Conservation (phyloP, 345 rosid species). For the Erysimum cheiranthoides region DNA sequence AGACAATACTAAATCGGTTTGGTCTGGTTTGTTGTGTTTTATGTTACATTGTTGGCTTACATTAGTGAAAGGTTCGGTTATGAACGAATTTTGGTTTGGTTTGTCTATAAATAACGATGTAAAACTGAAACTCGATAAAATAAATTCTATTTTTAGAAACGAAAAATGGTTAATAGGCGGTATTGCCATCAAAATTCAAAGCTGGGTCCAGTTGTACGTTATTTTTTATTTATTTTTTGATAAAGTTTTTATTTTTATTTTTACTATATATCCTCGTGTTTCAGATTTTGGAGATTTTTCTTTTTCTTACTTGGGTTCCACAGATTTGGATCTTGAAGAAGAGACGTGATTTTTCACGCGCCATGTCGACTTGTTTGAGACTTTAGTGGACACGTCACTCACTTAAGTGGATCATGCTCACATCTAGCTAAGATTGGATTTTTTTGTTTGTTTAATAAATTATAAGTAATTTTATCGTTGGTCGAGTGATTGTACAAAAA, state of each 20-base stretch:
- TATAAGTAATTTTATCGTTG: background rate
- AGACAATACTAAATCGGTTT: constrained; percentile 15
- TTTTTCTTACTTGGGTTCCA: background rate
- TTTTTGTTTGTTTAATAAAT: background rate
- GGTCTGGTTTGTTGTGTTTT: background rate
- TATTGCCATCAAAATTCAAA: constrained; percentile 38
- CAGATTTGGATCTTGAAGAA: constrained; percentile 37
- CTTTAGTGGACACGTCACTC: constrained; percentile 38
- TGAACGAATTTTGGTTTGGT: constrained; percentile 21
- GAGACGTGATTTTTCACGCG: constrained; percentile 34
- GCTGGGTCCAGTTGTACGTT: constrained; percentile 44
- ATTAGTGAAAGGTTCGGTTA: background rate
- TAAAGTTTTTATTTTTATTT: background rate
- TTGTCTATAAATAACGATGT: constrained; percentile 10
- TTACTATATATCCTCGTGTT: constrained; percentile 31
- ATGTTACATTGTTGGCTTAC: background rate
- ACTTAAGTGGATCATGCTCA: constrained; percentile 36
- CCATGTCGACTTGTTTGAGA: constrained; percentile 40
- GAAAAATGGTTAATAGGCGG: constrained; percentile 33
- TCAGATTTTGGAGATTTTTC: constrained; percentile 23
- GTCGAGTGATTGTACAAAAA: background rate
- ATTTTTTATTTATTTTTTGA: background rate
- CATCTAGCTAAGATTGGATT: constrained; percentile 22
- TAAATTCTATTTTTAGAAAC: constrained; percentile 10
- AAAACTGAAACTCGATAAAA: background rate